phyloP scores from a whole-genome alignment of 768 basidiomycete genomes.

The Leccinum olivaceopallidum region DNA sequence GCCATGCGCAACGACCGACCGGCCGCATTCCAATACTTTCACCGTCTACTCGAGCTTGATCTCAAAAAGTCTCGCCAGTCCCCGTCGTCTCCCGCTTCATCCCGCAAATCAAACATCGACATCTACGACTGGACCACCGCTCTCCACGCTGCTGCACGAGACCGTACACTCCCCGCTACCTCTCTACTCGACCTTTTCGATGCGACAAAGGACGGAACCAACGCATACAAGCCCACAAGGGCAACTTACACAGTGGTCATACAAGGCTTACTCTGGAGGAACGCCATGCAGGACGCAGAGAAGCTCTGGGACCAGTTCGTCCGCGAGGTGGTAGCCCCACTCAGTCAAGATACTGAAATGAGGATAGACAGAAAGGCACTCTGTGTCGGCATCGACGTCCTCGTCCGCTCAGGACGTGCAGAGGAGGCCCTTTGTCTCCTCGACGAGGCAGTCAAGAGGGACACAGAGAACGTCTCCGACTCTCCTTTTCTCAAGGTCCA shows the following conservation, averaged over 20 bases:
- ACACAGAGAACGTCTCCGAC: constrained; percentile 9
- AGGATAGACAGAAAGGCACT: constrained; percentile 49
- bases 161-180: constrained; percentile 33
- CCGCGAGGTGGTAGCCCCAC: constrained; percentile 11
- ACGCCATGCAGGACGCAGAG: constrained; percentile 41
- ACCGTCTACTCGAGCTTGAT: constrained; percentile 35
- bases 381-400: constrained; percentile 49
- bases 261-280: constrained; percentile 49
- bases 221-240: constrained; percentile 40
- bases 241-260: constrained; percentile 56
- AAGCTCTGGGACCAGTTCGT: constrained; percentile 44
- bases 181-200: constrained; percentile 41
- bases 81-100: neutral
- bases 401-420: constrained; percentile 44
- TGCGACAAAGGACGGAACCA: constrained; percentile 28
- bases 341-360: constrained; percentile 8
- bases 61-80: constrained; percentile 13
- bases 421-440: constrained; percentile 53
- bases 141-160: constrained; percentile 45
- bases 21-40: constrained; percentile 50
- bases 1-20: constrained; percentile 40
- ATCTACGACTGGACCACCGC: constrained; percentile 49
- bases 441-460: constrained; percentile 38
- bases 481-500: constrained; percentile 24
- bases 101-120: constrained; percentile 35